A percentile compares a stretch with the other conserved stretches of the same genome.
Evolutionary conservation across 768 basidiomycete species (phyloP).

Genomic region (Macrolepiota albuminosa): DNA sequence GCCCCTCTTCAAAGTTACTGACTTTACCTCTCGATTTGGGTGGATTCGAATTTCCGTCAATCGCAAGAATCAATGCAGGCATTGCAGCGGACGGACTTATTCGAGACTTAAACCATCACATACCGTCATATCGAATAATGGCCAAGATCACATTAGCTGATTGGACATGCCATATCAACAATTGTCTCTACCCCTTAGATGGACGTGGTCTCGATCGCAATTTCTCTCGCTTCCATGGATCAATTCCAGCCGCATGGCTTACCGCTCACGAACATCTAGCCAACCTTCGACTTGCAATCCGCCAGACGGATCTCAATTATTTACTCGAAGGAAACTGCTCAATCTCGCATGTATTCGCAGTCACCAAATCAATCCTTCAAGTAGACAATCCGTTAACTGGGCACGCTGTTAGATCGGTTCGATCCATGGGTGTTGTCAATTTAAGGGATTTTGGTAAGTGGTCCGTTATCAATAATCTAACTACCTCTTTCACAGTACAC

Average conservation of each 20-base stretch:
- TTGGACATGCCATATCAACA: constrained; percentile 14
- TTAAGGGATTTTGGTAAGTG: no score
- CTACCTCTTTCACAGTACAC: no score
- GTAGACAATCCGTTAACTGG: no score
- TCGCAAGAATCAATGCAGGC: constrained; percentile 15
- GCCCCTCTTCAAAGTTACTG: background rate
- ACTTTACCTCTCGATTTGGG: constrained; percentile 10
- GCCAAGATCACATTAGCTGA: constrained; percentile 14
- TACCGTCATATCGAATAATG: constrained; percentile 13
- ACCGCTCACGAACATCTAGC: constrained; percentile 10
- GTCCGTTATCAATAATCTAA: no score
- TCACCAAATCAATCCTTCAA: background rate
- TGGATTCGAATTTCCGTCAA: constrained; percentile 21
- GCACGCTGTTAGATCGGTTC: no score
- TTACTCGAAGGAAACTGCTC: background rate
- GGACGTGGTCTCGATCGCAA: background rate
- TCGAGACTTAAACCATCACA: constrained; percentile 22
- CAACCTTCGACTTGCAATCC: no score
- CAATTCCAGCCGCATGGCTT: constrained; percentile 13
- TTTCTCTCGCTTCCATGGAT: background rate
- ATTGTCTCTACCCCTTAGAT: constrained; percentile 7
- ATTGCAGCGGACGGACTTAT: constrained; percentile 16
- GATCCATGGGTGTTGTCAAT: no score
- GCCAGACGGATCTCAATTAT: constrained; percentile 8
- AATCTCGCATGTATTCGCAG: background rate